Evolutionary conservation across 768 basidiomycete species (phyloP).

Genomic region (Boletus subcaerulescens): DNA sequence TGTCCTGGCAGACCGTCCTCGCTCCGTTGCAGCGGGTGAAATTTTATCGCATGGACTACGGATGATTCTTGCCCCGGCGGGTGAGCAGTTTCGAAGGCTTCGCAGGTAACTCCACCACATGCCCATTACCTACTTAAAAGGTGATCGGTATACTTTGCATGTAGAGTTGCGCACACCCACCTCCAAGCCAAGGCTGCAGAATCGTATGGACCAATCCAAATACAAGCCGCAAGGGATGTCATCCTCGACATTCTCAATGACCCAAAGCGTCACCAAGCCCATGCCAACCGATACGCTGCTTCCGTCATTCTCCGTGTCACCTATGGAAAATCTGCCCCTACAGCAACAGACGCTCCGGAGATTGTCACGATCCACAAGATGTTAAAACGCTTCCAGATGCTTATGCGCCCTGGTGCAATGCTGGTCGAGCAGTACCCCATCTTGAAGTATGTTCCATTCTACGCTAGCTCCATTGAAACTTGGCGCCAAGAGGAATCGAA

Average conservation of each 20-base stretch:
- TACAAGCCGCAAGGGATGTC: slow-evolving; percentile 33
- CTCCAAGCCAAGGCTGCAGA: slow-evolving; percentile 51
- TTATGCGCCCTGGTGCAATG: slow-evolving; percentile 36
- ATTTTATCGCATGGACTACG: slow-evolving; percentile 58
- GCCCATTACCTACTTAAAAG: background rate
- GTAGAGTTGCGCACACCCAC: slow-evolving; percentile 56
- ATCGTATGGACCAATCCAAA: slow-evolving; percentile 49
- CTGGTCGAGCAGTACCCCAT: slow-evolving; percentile 37
- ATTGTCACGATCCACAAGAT: slow-evolving; percentile 34
- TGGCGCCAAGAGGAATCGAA: slow-evolving; percentile 56
- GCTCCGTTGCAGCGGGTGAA: slow-evolving; percentile 56
- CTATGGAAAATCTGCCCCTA: slow-evolving; percentile 34
- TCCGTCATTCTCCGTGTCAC: slow-evolving; percentile 35
- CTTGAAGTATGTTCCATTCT: slow-evolving; percentile 54
- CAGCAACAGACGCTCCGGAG: slow-evolving; percentile 29
- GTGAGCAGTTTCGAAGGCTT: slow-evolving; percentile 60
- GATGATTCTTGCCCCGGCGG: slow-evolving; percentile 51
- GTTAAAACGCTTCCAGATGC: slow-evolving; percentile 34
- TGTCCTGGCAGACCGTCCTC: slow-evolving; percentile 51
- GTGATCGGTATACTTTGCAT: background rate
- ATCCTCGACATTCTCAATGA: slow-evolving; percentile 31
- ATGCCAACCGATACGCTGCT: slow-evolving; percentile 46
- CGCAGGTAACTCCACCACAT: slow-evolving; percentile 39
- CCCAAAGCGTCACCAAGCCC: slow-evolving; percentile 48
- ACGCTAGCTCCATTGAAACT: slow-evolving; percentile 51